Evolutionary conservation across 345 rosid genomes (phyloP), one percentile per base, ranked within the genome.

Genomic region (Eucalyptus curtisii): DNA sequence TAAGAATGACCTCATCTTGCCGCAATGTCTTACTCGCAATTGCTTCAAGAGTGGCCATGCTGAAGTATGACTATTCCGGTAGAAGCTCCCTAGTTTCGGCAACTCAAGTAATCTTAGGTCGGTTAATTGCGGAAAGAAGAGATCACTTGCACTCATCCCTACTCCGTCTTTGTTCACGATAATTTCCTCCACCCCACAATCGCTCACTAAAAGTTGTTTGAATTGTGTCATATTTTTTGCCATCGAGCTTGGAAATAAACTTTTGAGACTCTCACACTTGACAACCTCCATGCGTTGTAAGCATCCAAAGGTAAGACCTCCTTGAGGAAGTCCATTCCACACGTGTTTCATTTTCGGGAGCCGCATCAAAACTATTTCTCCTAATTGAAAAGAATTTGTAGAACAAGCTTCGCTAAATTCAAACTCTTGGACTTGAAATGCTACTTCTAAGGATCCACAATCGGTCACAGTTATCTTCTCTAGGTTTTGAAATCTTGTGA

Each of bases 121-220:
- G 7, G 7, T 59, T 12, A 59, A 59, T 59, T 1, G 7, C 0
- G 8, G 16, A 59, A 59, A 59, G 4, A 59, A 59, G 31, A 27
- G 31, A 59, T 27, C 16, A 11, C 4, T 0, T 5, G 4, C 31
- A 59, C 13, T 57, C n/a, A 5, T 25, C 66, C 15, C 14, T 59
- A 27, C 66, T 11, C 15, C 15, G 4, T 59, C 31, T 25, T 59
- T 7, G n/a, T 57, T 30, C 7, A 2, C 0, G 3, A 59, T 11
- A 11, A 57, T 59, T 27, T 59, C 66, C 66, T 59, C 66, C 66
- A 25, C 31, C 31, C 15, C 31, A 11, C 66, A 25, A 5, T 59
- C 7, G 0, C 2, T 0, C 1, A 59, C 15, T 2, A 25, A 11
- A 59, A 59, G 31, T 5, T 27, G 1, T 59, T 59, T 1, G 2